Evolutionary conservation across 371 early-diverging fungal species (phyloP).

Genomic region (Syncephalis fuscata): DNA sequence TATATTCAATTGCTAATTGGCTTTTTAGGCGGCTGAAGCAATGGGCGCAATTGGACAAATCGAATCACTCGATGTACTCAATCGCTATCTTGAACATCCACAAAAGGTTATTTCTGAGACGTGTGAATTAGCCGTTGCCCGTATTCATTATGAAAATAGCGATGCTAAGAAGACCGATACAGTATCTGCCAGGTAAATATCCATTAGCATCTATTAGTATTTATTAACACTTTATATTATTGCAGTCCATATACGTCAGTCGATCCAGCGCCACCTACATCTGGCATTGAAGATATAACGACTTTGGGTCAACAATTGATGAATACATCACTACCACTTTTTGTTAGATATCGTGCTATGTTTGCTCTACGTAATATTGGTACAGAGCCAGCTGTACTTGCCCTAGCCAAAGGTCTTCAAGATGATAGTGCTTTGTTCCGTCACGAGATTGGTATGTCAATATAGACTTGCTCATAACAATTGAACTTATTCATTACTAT

Average conservation of each 20-base stretch:
- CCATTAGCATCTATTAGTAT: no score
- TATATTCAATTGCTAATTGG: slow-evolving; percentile 6
- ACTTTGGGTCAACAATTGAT: slow-evolving; percentile 51
- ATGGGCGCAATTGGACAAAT: slow-evolving; percentile 82
- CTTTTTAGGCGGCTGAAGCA: slow-evolving; percentile 83
- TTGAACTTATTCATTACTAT: no score
- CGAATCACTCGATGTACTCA: slow-evolving; percentile 43
- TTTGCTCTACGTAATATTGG: slow-evolving; percentile 93
- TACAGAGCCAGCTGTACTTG: slow-evolving; percentile 68
- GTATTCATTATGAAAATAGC: slow-evolving; percentile 31
- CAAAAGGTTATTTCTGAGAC: slow-evolving; percentile 77
- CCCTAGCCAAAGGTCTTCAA: slow-evolving; percentile 75
- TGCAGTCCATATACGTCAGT: slow-evolving; percentile 46
- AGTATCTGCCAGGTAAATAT: background rate
- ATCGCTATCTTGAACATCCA: slow-evolving; percentile 48
- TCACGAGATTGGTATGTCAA: slow-evolving; percentile 57
- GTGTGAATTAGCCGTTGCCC: slow-evolving; percentile 85
- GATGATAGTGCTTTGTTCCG: slow-evolving; percentile 84
- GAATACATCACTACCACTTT: slow-evolving; percentile 57
- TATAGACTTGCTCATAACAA: no score
- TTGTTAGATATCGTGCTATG: slow-evolving; percentile 96
- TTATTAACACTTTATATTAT: no score
- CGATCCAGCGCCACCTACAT: slow-evolving; percentile 84
- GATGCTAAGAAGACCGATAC: background rate
- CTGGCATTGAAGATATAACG: slow-evolving; percentile 29